Conservation (phyloP, 257 asterid species). For the Nicotiana otophora region DNA sequence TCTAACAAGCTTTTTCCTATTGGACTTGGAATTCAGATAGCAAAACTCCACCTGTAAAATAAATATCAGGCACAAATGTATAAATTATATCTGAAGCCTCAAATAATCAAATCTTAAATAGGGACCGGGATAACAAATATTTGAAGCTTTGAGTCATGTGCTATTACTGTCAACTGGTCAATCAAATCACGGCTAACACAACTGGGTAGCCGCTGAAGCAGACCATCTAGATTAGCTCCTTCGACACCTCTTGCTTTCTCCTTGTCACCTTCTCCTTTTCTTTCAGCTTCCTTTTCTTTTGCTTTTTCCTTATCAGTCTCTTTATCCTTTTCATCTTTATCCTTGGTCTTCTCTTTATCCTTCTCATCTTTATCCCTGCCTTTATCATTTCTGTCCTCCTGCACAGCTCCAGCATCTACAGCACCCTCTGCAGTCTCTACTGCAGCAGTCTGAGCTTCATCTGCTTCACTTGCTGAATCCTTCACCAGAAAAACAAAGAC, state of each 20-base stretch:
- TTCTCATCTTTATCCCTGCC: slow-evolving; percentile 43
- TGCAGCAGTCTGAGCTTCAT: slow-evolving; percentile 40
- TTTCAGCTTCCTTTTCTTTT: slow-evolving; percentile 81
- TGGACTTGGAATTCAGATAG: slow-evolving; percentile 93
- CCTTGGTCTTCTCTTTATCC: slow-evolving; percentile 36
- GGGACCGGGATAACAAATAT: slow-evolving; percentile 9
- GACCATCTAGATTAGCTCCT: slow-evolving; percentile 82
- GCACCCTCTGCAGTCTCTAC: slow-evolving; percentile 54
- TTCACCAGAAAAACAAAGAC: slow-evolving; percentile 26
- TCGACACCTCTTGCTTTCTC: slow-evolving; percentile 88
- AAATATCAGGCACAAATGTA: slow-evolving; percentile 26
- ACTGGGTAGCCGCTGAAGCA: slow-evolving; percentile 89
- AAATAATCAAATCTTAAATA: slow-evolving; percentile 16
- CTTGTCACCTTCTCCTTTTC: slow-evolving; percentile 76
- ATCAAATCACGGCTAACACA: slow-evolving; percentile 98
- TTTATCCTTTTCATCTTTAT: slow-evolving; percentile 51
- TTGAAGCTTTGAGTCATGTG: neutral
- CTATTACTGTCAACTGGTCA: slow-evolving; percentile 88
- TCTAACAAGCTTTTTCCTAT: slow-evolving; percentile 91
- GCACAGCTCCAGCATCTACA: slow-evolving; percentile 49
- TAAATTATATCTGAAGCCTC: slow-evolving; percentile 6
- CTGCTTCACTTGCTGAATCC: slow-evolving; percentile 68
- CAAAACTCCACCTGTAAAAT: slow-evolving; percentile 86
- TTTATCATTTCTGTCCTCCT: slow-evolving; percentile 56
- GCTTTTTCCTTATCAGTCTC: slow-evolving; percentile 62